These are phyloP conservation scores for Breviolum minutum DNA, from an alignment of 73 alveolate species.

Conservation along the genomic window DNA sequence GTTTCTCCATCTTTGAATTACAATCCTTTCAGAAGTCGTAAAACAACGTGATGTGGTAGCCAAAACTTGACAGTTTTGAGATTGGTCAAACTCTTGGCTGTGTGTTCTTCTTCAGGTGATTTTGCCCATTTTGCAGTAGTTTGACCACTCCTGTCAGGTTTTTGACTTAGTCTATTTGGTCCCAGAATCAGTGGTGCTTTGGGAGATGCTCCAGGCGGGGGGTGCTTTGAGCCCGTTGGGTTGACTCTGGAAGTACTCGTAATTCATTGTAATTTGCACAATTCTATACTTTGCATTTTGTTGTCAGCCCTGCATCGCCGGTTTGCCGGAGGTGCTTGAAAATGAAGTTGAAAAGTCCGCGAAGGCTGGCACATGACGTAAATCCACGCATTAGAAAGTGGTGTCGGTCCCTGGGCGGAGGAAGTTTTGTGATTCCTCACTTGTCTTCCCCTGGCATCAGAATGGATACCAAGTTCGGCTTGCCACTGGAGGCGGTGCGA, in stretches of 20 bases:
- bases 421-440: too few relatives aligned
- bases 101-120: neutral
- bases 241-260: neutral
- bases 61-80: neutral
- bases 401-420: neutral
- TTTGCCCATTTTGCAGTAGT: neutral
- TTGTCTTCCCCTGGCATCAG: too few relatives aligned
- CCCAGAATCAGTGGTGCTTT: constrained; percentile 48
- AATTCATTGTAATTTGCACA: too few relatives aligned
- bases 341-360: constrained; percentile 28
- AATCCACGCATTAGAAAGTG: neutral
- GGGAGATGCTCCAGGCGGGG: constrained; percentile 66
- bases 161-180: constrained; percentile 44
- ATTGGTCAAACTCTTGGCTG: neutral
- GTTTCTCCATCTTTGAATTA: neutral
- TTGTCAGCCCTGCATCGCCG: neutral
- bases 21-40: too few relatives aligned
- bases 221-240: neutral
- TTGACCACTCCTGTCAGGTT: neutral
- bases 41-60: neutral
- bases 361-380: neutral
- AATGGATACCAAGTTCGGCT: too few relatives aligned
- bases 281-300: neutral
- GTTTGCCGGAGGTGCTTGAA: neutral
- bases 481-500: neutral